Evolutionary conservation across 225 moss, liverwort and hornwort species (phyloP).

Genomic region (Rhytidiadelphus loreus): DNA sequence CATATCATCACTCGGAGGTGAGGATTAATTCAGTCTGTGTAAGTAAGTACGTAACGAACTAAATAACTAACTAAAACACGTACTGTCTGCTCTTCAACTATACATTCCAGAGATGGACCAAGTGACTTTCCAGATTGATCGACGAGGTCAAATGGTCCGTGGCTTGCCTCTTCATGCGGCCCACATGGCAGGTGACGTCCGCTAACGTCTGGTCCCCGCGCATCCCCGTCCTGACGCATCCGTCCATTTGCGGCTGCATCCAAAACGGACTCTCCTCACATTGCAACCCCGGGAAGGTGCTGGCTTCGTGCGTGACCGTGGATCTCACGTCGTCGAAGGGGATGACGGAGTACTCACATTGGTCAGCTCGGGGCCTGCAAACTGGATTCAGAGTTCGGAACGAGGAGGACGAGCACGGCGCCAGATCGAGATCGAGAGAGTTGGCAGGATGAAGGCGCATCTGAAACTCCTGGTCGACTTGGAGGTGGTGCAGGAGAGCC

Average conservation of each 20-base stretch:
- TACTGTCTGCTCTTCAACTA: background rate
- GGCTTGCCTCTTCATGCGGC: constrained; percentile 7
- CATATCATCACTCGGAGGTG: background rate
- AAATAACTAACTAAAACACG: background rate
- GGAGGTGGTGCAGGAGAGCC: background rate
- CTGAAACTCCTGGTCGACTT: constrained; percentile 3
- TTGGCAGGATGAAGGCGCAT: background rate
- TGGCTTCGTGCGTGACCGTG: background rate
- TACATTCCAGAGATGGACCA: constrained; percentile 31
- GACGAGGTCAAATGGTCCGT: constrained; percentile 1
- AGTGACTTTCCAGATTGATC: constrained; percentile 2
- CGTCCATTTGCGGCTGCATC: background rate
- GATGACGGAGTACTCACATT: background rate
- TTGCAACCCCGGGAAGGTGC: background rate
- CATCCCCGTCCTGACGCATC: background rate
- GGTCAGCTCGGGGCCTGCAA: background rate
- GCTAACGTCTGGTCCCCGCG: constrained; percentile 32
- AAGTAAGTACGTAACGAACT: background rate
- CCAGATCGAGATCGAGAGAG: background rate
- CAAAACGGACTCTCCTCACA: background rate
- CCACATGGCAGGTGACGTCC: constrained; percentile 24
- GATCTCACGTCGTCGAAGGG: constrained; percentile 19
- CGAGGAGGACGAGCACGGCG: constrained; percentile 24
- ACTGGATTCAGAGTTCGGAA: background rate
- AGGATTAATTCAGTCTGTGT: background rate